Evolutionary conservation across 306 rosid species (phyloP), one percentile per base, ranked within the genome.

Genomic region (Spatholobus suberectus): DNA sequence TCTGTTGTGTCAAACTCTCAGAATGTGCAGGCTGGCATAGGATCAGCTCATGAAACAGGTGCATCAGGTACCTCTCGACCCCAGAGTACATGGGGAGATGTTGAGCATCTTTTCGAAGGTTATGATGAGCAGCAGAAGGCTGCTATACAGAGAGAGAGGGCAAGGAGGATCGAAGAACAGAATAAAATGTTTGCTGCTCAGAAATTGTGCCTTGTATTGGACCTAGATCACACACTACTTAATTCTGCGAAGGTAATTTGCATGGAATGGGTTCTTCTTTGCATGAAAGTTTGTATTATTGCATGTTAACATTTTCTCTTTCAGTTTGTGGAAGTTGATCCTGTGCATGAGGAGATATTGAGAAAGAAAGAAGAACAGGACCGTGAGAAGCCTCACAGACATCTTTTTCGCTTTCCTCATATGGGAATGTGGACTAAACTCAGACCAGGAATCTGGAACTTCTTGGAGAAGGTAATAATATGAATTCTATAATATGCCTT

Each of bases 351-450:
- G 27, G 99, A 92, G 65, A 90, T 96, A 75, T 88, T 96, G 91
- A 89, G 98, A 84, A 96, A 91, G 89, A 94, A 94, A 81, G 97
- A 94, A 90, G 90, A 96, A 78, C 90, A 88, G 41, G 98, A 96
- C 82, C 97, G 95, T 70, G 96, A 92, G 83, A 90, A 88, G 81
- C 70, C 89, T n/a, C 89, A 86, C 3, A 90, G 98, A 79, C 97
- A 94, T 78, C 96, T 96, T 83, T 96, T 92, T 75, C 97, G 98
- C 73, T 94, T 96, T 79, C 89, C 96, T 73, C 99, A 94, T 86
- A 88, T 96, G 99, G 99, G 97, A 90, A 96, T 96, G 99, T 96
- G 99, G 99, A 96, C 99, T 77, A 96, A 96, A 91, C 88, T 96
- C 78, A 90, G 99, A 47, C 99, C 99, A 5, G 99, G 99, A 62